A percentile compares a stretch with the other conserved stretches of the same genome.
Evolutionary conservation across 1,284 basidiomycete genomes (phyloP).

Genomic region (Cutaneotrichosporon dermatis): DNA sequence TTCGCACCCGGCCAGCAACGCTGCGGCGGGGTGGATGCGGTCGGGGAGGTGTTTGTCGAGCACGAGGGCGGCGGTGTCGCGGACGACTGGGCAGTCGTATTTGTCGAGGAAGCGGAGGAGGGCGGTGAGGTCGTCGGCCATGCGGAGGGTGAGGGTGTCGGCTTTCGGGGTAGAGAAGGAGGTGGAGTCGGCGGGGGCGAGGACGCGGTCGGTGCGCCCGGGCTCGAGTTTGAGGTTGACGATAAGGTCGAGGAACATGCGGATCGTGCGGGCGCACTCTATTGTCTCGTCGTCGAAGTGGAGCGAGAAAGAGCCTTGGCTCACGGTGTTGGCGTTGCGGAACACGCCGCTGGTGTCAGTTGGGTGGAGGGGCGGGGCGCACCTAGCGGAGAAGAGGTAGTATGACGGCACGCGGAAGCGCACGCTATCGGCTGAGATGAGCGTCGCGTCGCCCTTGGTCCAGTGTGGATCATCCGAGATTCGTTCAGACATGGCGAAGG

Average conservation of each 20-base stretch:
- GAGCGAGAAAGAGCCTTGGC: neutral
- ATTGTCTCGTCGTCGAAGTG: constrained; percentile 3
- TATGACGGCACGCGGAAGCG: constrained; percentile 2
- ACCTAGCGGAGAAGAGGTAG: constrained; percentile 8
- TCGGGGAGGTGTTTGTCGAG: neutral
- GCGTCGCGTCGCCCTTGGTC: constrained; percentile 5
- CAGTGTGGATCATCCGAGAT: neutral
- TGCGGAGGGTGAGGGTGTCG: neutral
- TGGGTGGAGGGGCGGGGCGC: neutral
- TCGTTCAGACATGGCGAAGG: neutral
- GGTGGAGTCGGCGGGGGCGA: neutral
- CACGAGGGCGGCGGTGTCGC: neutral
- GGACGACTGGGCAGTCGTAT: constrained; percentile 6
- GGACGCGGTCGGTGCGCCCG: neutral
- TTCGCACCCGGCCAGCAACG: neutral
- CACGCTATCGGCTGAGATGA: constrained; percentile 4
- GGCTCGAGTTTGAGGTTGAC: neutral
- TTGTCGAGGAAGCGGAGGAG: constrained; percentile 4
- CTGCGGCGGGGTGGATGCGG: neutral
- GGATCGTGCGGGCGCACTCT: neutral
- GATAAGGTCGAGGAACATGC: constrained; percentile 1
- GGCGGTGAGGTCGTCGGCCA: neutral
- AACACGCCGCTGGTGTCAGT: constrained; percentile 3
- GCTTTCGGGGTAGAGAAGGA: too few relatives aligned
- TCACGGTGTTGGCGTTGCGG: neutral